Conservation (phyloP, 805 yeast genomes). For the Pichia manshurica region DNA sequence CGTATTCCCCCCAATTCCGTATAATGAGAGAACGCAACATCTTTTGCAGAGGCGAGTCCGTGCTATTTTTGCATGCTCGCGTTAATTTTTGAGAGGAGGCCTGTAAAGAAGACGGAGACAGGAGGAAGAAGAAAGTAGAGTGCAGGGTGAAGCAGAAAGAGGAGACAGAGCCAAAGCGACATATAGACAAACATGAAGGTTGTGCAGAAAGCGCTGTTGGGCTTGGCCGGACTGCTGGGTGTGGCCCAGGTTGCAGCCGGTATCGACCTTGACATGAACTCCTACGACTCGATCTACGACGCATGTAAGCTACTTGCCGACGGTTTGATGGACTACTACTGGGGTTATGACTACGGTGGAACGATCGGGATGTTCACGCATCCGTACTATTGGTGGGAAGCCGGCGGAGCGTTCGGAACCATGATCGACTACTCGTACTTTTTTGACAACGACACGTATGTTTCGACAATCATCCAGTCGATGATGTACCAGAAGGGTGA, state of each 20-base stretch:
- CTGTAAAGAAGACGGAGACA: too few relatives aligned
- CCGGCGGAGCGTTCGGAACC: conserved; percentile 93
- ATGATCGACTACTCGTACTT: conserved; percentile 72
- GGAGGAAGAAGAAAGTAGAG: too few relatives aligned
- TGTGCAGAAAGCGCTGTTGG: background rate
- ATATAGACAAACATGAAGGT: too few relatives aligned
- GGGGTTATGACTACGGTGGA: conserved; percentile 60
- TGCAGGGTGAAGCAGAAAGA: too few relatives aligned
- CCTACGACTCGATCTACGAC: conserved; percentile 40
- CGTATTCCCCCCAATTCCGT: too few relatives aligned
- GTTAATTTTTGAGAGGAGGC: too few relatives aligned
- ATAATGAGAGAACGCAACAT: too few relatives aligned
- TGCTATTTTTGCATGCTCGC: too few relatives aligned
- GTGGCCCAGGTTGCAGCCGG: conserved; percentile 8
- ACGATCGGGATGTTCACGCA: conserved; percentile 78
- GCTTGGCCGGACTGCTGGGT: background rate
- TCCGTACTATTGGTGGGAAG: conserved; percentile 99
- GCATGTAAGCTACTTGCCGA: conserved; percentile 48
- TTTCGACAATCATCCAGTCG: conserved; percentile 51
- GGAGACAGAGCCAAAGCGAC: too few relatives aligned
- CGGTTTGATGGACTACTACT: conserved; percentile 67
- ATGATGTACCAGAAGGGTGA: conserved; percentile 69
- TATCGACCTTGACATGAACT: conserved; percentile 33
- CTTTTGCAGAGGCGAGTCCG: too few relatives aligned
- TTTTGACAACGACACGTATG: conserved; percentile 66